phyloP scores from a whole-genome alignment of 2,329 filamentous ascomycete genomes.

The Aureobasidium pullulans region DNA sequence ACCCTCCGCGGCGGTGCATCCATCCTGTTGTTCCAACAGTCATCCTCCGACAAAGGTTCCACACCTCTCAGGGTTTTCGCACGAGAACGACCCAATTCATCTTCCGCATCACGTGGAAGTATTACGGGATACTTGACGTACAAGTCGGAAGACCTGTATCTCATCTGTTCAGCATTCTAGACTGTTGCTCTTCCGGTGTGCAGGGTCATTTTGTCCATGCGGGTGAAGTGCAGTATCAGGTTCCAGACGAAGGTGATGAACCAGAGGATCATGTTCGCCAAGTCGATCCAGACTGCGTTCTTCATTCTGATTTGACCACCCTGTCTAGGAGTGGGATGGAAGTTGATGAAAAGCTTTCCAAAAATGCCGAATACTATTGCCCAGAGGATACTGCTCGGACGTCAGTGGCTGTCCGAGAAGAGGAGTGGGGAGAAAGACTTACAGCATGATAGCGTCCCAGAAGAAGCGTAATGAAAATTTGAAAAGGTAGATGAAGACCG shows the following conservation, averaged over 20 bases:
- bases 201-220: slow-evolving; percentile 45
- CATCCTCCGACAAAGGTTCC: background rate
- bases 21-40: background rate
- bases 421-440: slow-evolving; percentile 15
- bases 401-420: background rate
- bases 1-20: too few species aligned
- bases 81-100: too few species aligned
- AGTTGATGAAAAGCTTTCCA: slow-evolving; percentile 69
- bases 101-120: background rate
- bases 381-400: slow-evolving; percentile 55
- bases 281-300: slow-evolving; percentile 63
- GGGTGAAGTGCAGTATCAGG: slow-evolving; percentile 52
- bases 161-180: background rate
- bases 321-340: slow-evolving; percentile 48
- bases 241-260: slow-evolving; percentile 53
- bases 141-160: background rate
- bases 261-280: slow-evolving; percentile 67
- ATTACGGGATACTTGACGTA: background rate
- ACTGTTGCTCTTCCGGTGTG: slow-evolving; percentile 34
- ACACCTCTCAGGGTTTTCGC: too few species aligned
- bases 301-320: slow-evolving; percentile 67
- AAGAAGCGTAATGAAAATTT: slow-evolving; percentile 47
- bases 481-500: slow-evolving; percentile 54
- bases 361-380: slow-evolving; percentile 78
- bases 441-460: slow-evolving; percentile 65